Conservation (phyloP, 1,284 basidiomycete species). For the Salmacisia buchloeana region DNA sequence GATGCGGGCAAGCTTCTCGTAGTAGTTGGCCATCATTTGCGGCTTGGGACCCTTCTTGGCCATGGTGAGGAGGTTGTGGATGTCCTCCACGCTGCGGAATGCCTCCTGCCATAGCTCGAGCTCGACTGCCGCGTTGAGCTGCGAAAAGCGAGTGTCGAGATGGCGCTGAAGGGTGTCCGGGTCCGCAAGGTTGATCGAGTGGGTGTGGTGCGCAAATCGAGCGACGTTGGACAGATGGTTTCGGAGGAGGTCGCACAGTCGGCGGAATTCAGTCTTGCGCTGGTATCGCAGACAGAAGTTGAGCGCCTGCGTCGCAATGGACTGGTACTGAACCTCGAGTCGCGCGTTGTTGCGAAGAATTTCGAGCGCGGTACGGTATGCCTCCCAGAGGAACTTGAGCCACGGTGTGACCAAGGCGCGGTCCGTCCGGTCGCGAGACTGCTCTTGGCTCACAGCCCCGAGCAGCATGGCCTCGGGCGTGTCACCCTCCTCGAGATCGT, state of each 20-base stretch:
- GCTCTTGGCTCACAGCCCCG: slow-evolving; percentile 80
- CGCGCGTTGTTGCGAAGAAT: slow-evolving; percentile 95
- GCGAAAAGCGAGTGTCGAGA: slow-evolving; percentile 94
- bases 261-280: slow-evolving; percentile 95
- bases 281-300: slow-evolving; percentile 90
- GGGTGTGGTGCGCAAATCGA: slow-evolving; percentile 89
- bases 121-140: slow-evolving; percentile 95
- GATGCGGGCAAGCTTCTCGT: slow-evolving; percentile 94
- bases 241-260: slow-evolving; percentile 91
- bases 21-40: slow-evolving; percentile 98
- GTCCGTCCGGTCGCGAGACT: slow-evolving; percentile 91
- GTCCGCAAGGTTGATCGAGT: slow-evolving; percentile 96
- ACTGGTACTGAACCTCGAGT: slow-evolving; percentile 91
- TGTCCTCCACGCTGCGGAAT: slow-evolving; percentile 96
- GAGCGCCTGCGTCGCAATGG: slow-evolving; percentile 95
- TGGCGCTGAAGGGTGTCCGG: slow-evolving; percentile 93
- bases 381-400: slow-evolving; percentile 98
- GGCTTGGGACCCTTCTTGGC: slow-evolving; percentile 81
- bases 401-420: slow-evolving; percentile 91
- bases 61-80: slow-evolving; percentile 90
- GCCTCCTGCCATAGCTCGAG: slow-evolving; percentile 99
- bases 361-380: slow-evolving; percentile 91
- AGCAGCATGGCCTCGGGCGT: slow-evolving; percentile 86
- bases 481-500: slow-evolving; percentile 61
- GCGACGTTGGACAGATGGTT: slow-evolving; percentile 91